These are phyloP conservation scores for Tilletia walkeri DNA, from an alignment of 1,284 basidiomycete species.

Conservation along the genomic window DNA sequence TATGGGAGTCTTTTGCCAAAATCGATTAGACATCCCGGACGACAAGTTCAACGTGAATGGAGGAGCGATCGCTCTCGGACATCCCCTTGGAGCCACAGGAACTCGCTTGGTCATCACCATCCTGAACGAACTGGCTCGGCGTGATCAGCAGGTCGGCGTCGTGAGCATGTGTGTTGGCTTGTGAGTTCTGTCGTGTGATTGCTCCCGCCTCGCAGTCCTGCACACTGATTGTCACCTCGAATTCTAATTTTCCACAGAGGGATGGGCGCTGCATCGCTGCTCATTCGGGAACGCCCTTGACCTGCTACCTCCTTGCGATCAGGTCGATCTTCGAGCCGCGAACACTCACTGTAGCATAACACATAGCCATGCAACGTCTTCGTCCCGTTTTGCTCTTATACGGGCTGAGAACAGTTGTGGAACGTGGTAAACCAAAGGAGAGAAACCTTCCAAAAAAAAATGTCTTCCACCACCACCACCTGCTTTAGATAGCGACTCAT, in stretches of 20 bases:
- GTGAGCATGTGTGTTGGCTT: constrained; percentile 39
- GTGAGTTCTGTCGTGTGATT: neutral
- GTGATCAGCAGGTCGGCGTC: constrained; percentile 44
- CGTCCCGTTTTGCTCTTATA: no score
- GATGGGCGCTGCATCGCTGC: constrained; percentile 6
- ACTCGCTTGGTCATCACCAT: constrained; percentile 48
- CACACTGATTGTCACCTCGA: neutral
- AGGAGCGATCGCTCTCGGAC: constrained; percentile 53
- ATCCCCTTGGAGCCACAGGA: constrained; percentile 51
- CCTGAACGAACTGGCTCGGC: constrained; percentile 45
- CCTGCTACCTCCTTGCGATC: no score
- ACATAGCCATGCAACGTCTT: no score
- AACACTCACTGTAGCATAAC: no score
- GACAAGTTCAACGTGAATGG: constrained; percentile 51
- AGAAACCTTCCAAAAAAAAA: no score
- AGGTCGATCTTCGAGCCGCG: no score
- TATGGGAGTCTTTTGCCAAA: constrained; percentile 41
- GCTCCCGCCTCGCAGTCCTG: neutral
- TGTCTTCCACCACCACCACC: no score
- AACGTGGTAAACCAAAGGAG: no score
- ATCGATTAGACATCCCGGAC: constrained; percentile 39
- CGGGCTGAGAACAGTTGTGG: no score
- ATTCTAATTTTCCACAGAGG: neutral
- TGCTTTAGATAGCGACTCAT: no score
- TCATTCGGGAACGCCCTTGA: neutral